Conservation (phyloP, 2,329 filamentous ascomycete species). For the Ilyonectria sp. region DNA sequence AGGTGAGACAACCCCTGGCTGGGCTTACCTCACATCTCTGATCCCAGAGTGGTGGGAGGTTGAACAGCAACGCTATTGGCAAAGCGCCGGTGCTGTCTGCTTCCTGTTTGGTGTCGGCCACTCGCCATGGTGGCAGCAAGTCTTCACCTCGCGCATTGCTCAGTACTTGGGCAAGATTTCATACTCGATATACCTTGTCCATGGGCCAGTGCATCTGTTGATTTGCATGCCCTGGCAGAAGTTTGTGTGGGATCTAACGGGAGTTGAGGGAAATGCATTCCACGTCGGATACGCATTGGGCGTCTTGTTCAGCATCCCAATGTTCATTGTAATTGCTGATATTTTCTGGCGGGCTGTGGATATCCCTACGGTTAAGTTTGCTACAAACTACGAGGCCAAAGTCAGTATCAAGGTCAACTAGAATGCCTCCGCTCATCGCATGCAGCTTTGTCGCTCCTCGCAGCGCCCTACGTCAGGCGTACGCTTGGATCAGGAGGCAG, state of each 20-base stretch:
- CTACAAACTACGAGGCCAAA: slow-evolving; percentile 68
- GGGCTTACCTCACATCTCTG: slow-evolving; percentile 61
- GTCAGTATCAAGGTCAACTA: slow-evolving; percentile 51
- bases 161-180: slow-evolving; percentile 75
- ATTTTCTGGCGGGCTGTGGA: slow-evolving; percentile 71
- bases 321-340: slow-evolving; percentile 66
- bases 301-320: slow-evolving; percentile 59
- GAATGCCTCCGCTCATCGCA: too few relatives aligned
- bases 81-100: slow-evolving; percentile 61
- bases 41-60: slow-evolving; percentile 64
- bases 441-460: too few relatives aligned
- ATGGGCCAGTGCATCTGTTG: slow-evolving; percentile 69
- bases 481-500: too few relatives aligned
- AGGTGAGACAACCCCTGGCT: slow-evolving; percentile 67
- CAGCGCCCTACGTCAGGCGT: too few relatives aligned
- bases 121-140: slow-evolving; percentile 61
- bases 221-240: slow-evolving; percentile 67
- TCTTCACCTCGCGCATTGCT: slow-evolving; percentile 65
- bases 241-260: slow-evolving; percentile 64
- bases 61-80: slow-evolving; percentile 1
- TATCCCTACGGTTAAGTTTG: slow-evolving; percentile 68
- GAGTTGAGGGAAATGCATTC: slow-evolving; percentile 62
- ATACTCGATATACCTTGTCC: slow-evolving; percentile 74
- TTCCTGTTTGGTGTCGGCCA: slow-evolving; percentile 67
- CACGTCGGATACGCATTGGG: slow-evolving; percentile 64